Evolutionary conservation across 2,329 filamentous ascomycete species (phyloP), one percentile per base, ranked within the genome.

Genomic region (Talaromyces sp.): DNA sequence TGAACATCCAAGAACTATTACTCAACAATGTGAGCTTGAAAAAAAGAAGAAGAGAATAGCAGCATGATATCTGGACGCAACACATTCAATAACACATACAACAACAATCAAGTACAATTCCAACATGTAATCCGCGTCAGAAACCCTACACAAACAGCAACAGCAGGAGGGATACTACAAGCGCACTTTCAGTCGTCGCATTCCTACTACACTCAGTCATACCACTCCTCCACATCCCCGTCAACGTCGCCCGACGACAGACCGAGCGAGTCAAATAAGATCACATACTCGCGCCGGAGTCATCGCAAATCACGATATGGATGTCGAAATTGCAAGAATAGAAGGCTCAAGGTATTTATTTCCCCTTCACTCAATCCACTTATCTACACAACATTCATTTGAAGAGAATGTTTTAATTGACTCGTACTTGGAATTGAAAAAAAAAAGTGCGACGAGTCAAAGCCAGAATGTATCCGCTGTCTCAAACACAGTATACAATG

Each of bases 301-400:
- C 59, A 61, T 45, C 51, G 56, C 10, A 61, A 61, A 33, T 61
- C 59, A 21, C 54, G 59, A 7, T 43, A 50, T 33, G 59, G 59
- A n/a, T 61, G 59, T 43, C 46, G 40, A 19, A 61, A 61, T 45
- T 61, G 59, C n/a, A 61, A 61, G 37, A 53, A 56, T 19, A 55
- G 37, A 22, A 55, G 59, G 15, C 55, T 58, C 31, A 61, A 61
- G 43, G 59, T 61, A 41, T 37, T n/a, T n/a, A n/a, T n/a, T 37
- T 35, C 33, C 8, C 39, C 7, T n/a, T n/a, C n/a, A n/a, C n/a
- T n/a, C n/a, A n/a, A n/a, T n/a, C n/a, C n/a, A n/a, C n/a, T n/a
- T n/a, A n/a, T n/a, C n/a, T n/a, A n/a, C n/a, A n/a, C n/a, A n/a
- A n/a, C n/a, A n/a, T n/a, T n/a, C n/a, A n/a, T n/a, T n/a, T n/a